phyloP scores from a whole-genome alignment of 2,329 filamentous ascomycete genomes.

The Arachnomyces sp. region DNA sequence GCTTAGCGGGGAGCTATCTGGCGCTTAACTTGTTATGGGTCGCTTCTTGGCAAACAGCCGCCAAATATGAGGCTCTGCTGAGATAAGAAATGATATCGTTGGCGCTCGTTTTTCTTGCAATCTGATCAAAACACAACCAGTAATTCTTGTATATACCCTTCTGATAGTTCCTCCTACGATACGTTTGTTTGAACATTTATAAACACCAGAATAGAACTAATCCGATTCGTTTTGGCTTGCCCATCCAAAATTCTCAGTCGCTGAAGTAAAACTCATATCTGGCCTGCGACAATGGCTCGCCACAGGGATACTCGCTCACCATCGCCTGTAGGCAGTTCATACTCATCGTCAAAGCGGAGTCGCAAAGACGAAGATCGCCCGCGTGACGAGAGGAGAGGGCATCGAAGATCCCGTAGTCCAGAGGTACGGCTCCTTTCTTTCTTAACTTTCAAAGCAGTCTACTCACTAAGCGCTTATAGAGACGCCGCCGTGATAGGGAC shows the following conservation, averaged over 20 bases:
- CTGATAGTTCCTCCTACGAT: conserved; percentile 11
- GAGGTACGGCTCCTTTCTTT: conserved; percentile 32
- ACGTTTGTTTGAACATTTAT: no score
- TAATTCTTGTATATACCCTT: no score
- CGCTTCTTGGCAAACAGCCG: no score
- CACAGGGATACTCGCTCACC: conserved; percentile 69
- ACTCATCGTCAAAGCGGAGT: conserved; percentile 60
- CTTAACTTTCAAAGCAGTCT: not conserved
- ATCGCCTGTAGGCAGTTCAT: conserved; percentile 84
- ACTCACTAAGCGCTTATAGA: conserved; percentile 34
- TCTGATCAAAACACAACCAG: no score
- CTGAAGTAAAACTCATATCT: conserved; percentile 29
- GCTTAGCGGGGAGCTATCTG: conserved; percentile 10
- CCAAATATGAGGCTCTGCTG: no score
- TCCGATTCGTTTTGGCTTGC: conserved; percentile 1
- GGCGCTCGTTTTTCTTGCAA: no score
- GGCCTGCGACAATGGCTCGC: conserved; percentile 52
- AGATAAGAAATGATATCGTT: no score
- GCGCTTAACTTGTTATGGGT: not conserved
- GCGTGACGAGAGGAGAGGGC: conserved; percentile 43
- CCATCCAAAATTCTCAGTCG: conserved; percentile 14
- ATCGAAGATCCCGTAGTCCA: conserved; percentile 42
- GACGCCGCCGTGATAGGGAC: conserved; percentile 40
- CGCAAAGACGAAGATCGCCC: conserved; percentile 48
- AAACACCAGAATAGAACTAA: not conserved